Evolutionary conservation across 305 asterid species (phyloP).

Genomic region (Rubia peregrina): DNA sequence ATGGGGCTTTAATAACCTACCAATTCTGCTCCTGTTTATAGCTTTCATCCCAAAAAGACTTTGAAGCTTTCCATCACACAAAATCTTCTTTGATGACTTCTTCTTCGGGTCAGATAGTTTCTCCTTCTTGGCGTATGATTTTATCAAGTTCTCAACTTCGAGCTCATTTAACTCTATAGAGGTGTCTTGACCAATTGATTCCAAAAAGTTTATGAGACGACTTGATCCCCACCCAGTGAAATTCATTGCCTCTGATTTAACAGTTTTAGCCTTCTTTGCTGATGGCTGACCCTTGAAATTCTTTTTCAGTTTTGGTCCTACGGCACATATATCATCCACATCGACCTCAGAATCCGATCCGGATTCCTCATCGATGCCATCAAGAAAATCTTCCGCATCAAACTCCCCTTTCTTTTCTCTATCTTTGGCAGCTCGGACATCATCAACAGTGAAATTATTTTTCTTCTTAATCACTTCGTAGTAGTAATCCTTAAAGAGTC

Average conservation of each 20-base stretch:
- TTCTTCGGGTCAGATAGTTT: constrained; percentile 45
- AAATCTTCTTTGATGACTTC: constrained; percentile 32
- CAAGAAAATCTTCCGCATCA: constrained; percentile 38
- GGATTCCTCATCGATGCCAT: constrained; percentile 32
- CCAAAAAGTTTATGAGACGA: constrained; percentile 56
- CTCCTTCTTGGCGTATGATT: constrained; percentile 44
- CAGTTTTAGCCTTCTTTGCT: constrained; percentile 16
- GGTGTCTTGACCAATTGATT: constrained; percentile 53
- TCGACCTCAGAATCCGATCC: constrained; percentile 29
- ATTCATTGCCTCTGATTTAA: constrained; percentile 35
- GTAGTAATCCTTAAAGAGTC: constrained; percentile 72
- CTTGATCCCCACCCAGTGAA: constrained; percentile 79
- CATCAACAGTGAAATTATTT: constrained; percentile 35
- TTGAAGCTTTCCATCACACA: constrained; percentile 43
- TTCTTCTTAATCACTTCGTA: constrained; percentile 31
- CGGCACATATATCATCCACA: constrained; percentile 20
- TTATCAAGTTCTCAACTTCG: constrained; percentile 47
- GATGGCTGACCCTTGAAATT: constrained; percentile 28
- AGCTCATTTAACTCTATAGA: constrained; percentile 37
- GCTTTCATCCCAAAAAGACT: constrained; percentile 43
- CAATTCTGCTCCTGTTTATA: constrained; percentile 34
- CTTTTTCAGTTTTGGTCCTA: constrained; percentile 26
- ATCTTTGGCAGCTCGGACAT: constrained; percentile 42
- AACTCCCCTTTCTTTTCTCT: constrained; percentile 25
- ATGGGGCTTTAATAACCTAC: constrained; percentile 58